Percentiles rank a stretch among this genome's conserved stretches.
Evolutionary conservation across 768 basidiomycete genomes (phyloP).

Genomic region (Boletus insuetus): DNA sequence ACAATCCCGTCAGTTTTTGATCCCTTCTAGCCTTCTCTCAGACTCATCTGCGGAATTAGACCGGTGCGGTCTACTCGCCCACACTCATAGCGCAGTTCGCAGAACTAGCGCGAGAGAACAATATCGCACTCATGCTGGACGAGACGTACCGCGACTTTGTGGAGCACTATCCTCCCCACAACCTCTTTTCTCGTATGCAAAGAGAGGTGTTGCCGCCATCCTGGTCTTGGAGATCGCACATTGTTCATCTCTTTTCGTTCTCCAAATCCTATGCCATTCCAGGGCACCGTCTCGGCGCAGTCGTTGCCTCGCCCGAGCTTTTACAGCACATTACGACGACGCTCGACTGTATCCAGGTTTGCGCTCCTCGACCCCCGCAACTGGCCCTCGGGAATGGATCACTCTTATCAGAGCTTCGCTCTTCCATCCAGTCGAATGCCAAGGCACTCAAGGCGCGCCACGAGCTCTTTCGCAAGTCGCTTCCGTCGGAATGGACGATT

Average conservation of each 20-base stretch:
- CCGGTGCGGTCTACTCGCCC: constrained; percentile 67
- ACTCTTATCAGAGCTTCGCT: constrained; percentile 48
- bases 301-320: constrained; percentile 59
- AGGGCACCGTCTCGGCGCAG: constrained; percentile 74
- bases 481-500: constrained; percentile 59
- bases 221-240: constrained; percentile 54
- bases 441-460: constrained; percentile 50
- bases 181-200: constrained; percentile 42
- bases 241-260: constrained; percentile 77
- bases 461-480: constrained; percentile 45
- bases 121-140: constrained; percentile 73
- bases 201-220: neutral
- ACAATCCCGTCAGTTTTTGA: constrained; percentile 56
- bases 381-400: constrained; percentile 52
- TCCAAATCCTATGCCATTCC: constrained; percentile 82
- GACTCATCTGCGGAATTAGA: constrained; percentile 34
- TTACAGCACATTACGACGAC: constrained; percentile 50
- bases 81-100: constrained; percentile 57
- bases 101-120: constrained; percentile 48
- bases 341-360: constrained; percentile 79
- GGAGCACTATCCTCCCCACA: constrained; percentile 50
- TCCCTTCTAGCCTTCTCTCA: no score
- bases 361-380: constrained; percentile 72
- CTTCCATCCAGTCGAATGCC: constrained; percentile 55
- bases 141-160: constrained; percentile 88